These are phyloP conservation scores for Monosporascus sp. DNA, from an alignment of 2,329 filamentous ascomycete genomes.

Conservation along the genomic window DNA sequence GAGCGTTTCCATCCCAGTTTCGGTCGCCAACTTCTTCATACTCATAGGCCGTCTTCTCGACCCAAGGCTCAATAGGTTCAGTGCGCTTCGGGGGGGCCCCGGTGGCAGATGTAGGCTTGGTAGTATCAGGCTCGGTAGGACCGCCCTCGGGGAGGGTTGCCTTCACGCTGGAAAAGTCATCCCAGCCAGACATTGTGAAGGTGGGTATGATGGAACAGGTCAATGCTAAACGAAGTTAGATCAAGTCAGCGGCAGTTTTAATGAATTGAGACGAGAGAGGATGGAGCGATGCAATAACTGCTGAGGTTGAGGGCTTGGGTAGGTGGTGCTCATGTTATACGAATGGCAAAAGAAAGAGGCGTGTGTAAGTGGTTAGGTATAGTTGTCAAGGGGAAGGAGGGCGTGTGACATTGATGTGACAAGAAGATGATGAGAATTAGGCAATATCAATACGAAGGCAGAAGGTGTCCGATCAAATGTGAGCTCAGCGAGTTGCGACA, in stretches of 20 bases:
- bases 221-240: neutral
- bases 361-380: no score
- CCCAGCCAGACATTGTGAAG: conserved; percentile 20
- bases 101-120: neutral
- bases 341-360: no score
- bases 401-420: no score
- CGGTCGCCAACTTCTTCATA: conserved; percentile 34
- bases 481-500: no score
- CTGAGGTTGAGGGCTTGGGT: no score
- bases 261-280: neutral
- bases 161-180: conserved; percentile 19
- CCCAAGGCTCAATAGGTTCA: conserved; percentile 36
- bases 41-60: conserved; percentile 38
- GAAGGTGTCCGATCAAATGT: no score
- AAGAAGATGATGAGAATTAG: no score
- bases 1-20: conserved; percentile 50
- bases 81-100: conserved; percentile 5
- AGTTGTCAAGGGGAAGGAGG: no score
- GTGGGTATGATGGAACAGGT: neutral
- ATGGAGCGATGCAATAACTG: no score
- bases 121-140: neutral
- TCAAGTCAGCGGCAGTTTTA: neutral
- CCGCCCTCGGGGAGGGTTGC: conserved; percentile 25
- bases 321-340: no score
- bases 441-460: no score